Base-by-base conservation (phyloP, 306 rosid species). In the Citrullus colocynthis region DNA sequence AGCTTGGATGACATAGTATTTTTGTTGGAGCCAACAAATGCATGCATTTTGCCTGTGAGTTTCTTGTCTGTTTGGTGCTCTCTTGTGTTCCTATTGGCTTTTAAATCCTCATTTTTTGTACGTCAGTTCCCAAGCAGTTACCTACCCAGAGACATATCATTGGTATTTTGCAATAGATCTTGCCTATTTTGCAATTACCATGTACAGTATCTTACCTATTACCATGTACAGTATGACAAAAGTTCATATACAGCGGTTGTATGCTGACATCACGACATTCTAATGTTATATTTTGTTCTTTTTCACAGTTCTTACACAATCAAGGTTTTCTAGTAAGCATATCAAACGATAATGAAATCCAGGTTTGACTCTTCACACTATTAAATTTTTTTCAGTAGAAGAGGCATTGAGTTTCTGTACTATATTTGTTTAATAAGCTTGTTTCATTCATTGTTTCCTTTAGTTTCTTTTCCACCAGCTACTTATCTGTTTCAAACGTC, bases 321-420 rank as follows among this genome's bases (percentile, higher is more conserved):
- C 97, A 88, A 82, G 97, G 98, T 83, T 90, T 91, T 85, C 90
- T 93, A 78, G 93, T 63, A 63, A 83, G 96, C 62, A 80, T 93
- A 85, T 86, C 97, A 42, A 88, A 83, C 60, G 90, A 90, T 60
- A 91, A 93, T 79, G 89, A 87, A 83, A 87, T 93, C 85, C 97
- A 91, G 98, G 98, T 93, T 63, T 85, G 76, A 71, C 14, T 45
- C 58, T 24, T 48, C 20, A 71, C 41, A 45, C 39, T 70, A 44
- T 14, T 70, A 45, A 20, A 2, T 20, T 44, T 71, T 13, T 36
- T 58, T 3, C 14, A 37, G 75, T 77, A 34, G 6, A 44, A n/a
- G 9, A 51, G 52, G 75, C 75, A 70, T 73, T 73, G 24, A 61
- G 61, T 34, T 72, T 49, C 60, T 48, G 60, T 4, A 65, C 44